A percentile compares a stretch with the other conserved stretches of the same genome.
Evolutionary conservation across 352 stramenopile species (phyloP).

Genomic region (Elongisporangium senticosum): DNA sequence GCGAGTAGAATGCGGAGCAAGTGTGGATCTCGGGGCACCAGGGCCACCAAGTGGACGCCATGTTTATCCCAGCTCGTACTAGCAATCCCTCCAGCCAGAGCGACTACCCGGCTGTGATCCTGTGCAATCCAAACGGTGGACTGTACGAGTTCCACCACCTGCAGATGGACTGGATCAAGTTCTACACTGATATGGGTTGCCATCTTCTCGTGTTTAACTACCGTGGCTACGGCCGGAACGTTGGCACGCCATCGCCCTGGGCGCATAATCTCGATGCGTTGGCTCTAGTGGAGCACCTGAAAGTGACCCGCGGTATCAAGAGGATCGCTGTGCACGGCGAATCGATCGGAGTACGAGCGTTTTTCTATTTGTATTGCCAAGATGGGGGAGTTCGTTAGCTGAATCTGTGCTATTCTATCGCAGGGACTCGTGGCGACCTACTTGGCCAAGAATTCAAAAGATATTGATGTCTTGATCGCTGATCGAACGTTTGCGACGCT

Average conservation of each 20-base stretch:
- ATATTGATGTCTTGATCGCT: conserved; percentile 64
- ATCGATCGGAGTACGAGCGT: conserved; percentile 48
- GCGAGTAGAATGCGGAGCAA: conserved; percentile 62
- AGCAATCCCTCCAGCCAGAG: conserved; percentile 14
- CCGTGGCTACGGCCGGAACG: conserved; percentile 74
- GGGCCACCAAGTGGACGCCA: conserved; percentile 67
- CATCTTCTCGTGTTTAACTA: conserved; percentile 87
- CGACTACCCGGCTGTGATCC: conserved; percentile 48
- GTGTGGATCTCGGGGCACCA: conserved; percentile 67
- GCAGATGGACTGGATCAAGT: conserved; percentile 88
- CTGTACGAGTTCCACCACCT: conserved; percentile 87
- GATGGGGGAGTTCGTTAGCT: not conserved
- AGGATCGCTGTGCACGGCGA: conserved; percentile 78
- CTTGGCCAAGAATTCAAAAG: conserved; percentile 46
- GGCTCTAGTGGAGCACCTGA: conserved; percentile 72
- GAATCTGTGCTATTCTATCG: not conserved
- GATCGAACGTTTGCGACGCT: conserved; percentile 81
- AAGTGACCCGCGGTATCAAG: conserved; percentile 35
- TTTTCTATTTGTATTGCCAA: not conserved
- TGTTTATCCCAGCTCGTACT: conserved; percentile 59
- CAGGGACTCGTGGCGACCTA: conserved; percentile 70
- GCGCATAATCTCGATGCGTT: conserved; percentile 64
- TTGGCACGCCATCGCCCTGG: conserved; percentile 47
- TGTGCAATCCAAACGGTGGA: conserved; percentile 84
- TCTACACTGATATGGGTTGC: conserved; percentile 76